A percentile compares a stretch with the other conserved stretches of the same genome.
Evolutionary conservation across 306 rosid genomes (phyloP).

Genomic region (Castanea sativa): DNA sequence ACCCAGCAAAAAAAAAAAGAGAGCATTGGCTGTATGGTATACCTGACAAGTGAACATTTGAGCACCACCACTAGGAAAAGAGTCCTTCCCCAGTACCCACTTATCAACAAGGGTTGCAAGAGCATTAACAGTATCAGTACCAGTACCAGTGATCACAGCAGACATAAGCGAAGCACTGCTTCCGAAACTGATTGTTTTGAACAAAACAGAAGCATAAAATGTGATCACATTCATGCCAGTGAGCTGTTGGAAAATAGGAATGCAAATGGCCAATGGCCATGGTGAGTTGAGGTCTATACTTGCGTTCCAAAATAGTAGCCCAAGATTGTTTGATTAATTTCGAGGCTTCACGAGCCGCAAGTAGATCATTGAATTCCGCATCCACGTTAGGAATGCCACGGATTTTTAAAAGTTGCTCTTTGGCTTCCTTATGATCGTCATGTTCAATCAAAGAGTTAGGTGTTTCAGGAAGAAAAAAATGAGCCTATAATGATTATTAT

Average conservation of each 20-base stretch:
- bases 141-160: constrained; percentile 51
- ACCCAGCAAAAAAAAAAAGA: not conserved
- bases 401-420: constrained; percentile 38
- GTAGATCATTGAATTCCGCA: constrained; percentile 52
- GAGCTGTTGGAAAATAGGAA: constrained; percentile 80
- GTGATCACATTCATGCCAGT: constrained; percentile 80
- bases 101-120: constrained; percentile 59
- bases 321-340: constrained; percentile 53
- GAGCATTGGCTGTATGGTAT: not conserved
- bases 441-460: constrained; percentile 76
- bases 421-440: constrained; percentile 38
- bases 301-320: constrained; percentile 38
- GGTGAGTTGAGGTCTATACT: constrained; percentile 68
- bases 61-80: constrained; percentile 68
- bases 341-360: constrained; percentile 56
- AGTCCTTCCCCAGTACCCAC: constrained; percentile 47
- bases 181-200: constrained; percentile 76
- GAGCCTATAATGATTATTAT: constrained; percentile 53
- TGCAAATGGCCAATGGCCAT: constrained; percentile 41
- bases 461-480: constrained; percentile 57
- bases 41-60: constrained; percentile 76
- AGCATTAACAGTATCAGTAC: constrained; percentile 23
- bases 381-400: constrained; percentile 50
- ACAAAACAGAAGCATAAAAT: constrained; percentile 75
- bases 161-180: constrained; percentile 60